Conservation (phyloP, 352 stramenopile species). For the Pythium oligandrum region DNA sequence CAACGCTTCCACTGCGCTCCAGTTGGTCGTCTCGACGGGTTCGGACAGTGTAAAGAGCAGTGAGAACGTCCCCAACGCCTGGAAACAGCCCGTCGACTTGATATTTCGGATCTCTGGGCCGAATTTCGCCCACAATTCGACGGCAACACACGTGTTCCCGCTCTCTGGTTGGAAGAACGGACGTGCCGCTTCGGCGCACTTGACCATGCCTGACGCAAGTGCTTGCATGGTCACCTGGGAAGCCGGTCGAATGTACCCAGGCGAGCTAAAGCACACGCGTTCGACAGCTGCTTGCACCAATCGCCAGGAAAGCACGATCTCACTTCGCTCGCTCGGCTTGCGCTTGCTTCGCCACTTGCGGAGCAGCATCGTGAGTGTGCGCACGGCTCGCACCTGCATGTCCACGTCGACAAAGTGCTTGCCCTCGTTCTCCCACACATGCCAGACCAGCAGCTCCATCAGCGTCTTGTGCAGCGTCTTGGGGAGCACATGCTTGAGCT, state of each 20-base stretch:
- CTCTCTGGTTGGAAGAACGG: conserved; percentile 29
- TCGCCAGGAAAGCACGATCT: conserved; percentile 44
- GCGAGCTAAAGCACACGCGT: conserved; percentile 42
- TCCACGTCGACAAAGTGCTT: conserved; percentile 42
- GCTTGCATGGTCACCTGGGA: conserved; percentile 32
- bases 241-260: conserved; percentile 27
- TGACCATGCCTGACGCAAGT: conserved; percentile 36
- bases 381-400: conserved; percentile 39
- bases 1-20: conserved; percentile 16
- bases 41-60: conserved; percentile 28
- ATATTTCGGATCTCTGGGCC: conserved; percentile 32
- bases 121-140: conserved; percentile 51
- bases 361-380: conserved; percentile 39
- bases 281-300: conserved; percentile 37
- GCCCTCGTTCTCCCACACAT: conserved; percentile 41
- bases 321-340: conserved; percentile 5
- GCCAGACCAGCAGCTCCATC: conserved; percentile 37
- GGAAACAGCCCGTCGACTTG: conserved; percentile 51
- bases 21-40: conserved; percentile 10
- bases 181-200: conserved; percentile 47
- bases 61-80: conserved; percentile 56
- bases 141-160: conserved; percentile 24
- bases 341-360: conserved; percentile 46
- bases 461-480: conserved; percentile 32
- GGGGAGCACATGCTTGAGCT: conserved; percentile 59